Base-by-base conservation (phyloP, 2,329 filamentous ascomycete species). In the Clonostachys rosea region DNA sequence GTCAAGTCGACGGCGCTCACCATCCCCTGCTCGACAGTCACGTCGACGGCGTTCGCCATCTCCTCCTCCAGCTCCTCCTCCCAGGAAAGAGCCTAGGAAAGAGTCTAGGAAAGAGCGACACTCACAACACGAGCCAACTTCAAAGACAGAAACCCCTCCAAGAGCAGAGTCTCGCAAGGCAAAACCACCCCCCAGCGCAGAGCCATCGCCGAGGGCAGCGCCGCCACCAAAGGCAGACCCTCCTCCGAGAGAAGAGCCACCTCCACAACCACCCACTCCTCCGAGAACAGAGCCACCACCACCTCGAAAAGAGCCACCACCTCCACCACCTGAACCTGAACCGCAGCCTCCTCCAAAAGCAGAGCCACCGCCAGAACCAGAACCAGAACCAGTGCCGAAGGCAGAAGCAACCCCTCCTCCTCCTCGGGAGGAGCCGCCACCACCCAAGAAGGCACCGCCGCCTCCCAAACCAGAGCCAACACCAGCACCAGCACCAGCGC, bases 231-330 rank as follows among this genome's bases (percentile, higher is more conserved):
- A 20, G 14, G 46, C 30, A 16, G 40, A 43, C 18, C 35, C 18
- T 18, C 20, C 46, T 11, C 30, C 37, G 13, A 10, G 34, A 3
- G 34, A 35, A 16, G 42, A 37, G 14, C 45, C 34, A 7, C 8
- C 8, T 30, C 24, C 24, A 30, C 24, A 20, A 42, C 17, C 17
- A 42, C 16, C 12, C 16, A 40, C 37, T 18, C 37, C 37, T 8
- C n/a, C n/a, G 17, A 40, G 37, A n/a, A 40, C 37, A 40, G 37
- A 40, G 8, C n/a, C 17, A 11, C 45, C 45, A 14, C 43, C 34
- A 17, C 47, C 49, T 8, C 52, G 54, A 11, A 53, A 51, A 14
- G 49, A 60, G 43, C 54, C 60, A 24, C 62, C 66, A 5, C 37
- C n/a, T 2, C 37, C n/a, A 40, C n/a, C 37, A 8, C 37, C n/a